Evolutionary conservation across 2,329 filamentous ascomycete species (phyloP), one percentile per base, ranked within the genome.

Genomic region (Talaromyces sp.): DNA sequence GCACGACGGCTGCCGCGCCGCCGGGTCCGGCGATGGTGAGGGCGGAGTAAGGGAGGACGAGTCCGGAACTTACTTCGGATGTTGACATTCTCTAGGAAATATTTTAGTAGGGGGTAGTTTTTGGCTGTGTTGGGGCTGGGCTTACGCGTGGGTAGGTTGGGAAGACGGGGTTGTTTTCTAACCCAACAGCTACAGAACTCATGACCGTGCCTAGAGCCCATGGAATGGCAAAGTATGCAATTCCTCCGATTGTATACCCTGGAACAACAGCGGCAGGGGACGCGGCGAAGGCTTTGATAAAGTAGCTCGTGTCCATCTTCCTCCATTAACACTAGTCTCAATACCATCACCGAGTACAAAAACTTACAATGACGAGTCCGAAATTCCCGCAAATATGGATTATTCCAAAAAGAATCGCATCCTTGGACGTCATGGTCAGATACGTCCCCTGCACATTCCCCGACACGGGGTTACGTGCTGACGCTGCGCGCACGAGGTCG

Each of bases 401-500:
- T 3, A 82, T 82, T 0, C 78, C 80, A 24, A 83, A 83, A 0
- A 81, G 67, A 0, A 83, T 80, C 3, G 74, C 77, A 19, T 73
- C 73, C 59, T 82, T 80, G 2, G 81, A 83, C 0, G 78, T 82
- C 80, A 85, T 82, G 0, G 83, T 85, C 56, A 85, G 63, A 61
- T 82, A 83, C 0, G 80, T 81, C 0, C 82, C 82, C n/a, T 77
- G 68, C 19, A 82, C 70, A 41, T 85, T 85, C 0, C 82, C 83
- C 0, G 72, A 67, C 0, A 85, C 78, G 0, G 82, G 82, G 41
- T 79, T 73, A 0, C 72, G 70, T 2, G 71, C 66, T 0, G 75
- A 77, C 0, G 80, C 79, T 3, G 77, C 72, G 6, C 79, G 72
- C 14, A 85, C 70, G 0, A 83, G 73, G 4, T 84, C 79, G 48